Percentiles rank a stretch among this genome's conserved stretches.
Conservation (phyloP, 106 monocot genomes). For the Agapanthus africanus region DNA sequence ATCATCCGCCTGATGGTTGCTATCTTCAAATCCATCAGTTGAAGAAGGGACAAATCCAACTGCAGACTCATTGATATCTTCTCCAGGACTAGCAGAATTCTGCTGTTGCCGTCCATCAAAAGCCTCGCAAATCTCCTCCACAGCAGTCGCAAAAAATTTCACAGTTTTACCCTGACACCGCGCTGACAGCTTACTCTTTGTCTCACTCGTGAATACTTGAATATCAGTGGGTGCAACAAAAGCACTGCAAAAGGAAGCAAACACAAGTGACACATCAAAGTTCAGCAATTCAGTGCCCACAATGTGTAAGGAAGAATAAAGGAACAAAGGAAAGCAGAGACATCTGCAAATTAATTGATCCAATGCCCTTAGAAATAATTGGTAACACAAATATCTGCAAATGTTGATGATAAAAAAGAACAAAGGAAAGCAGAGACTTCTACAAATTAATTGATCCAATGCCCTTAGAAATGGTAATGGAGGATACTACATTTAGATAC, state of each 20-base stretch:
- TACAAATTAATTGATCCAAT: background rate
- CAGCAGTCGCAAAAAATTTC: conserved; percentile 62
- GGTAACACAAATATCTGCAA: too few relatives aligned
- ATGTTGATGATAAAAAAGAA: too few relatives aligned
- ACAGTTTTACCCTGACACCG: conserved; percentile 65
- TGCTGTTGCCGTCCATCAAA: conserved; percentile 54
- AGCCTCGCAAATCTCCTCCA: conserved; percentile 76
- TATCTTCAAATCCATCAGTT: conserved; percentile 16
- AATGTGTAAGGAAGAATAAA: background rate
- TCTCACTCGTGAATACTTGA: conserved; percentile 64
- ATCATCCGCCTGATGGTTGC: conserved; percentile 10
- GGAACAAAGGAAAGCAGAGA: background rate
- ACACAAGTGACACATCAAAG: background rate
- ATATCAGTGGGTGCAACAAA: conserved; percentile 82
- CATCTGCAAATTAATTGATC: background rate
- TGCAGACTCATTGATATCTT: conserved; percentile 6
- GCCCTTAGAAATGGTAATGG: background rate
- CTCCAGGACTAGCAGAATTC: conserved; percentile 13
- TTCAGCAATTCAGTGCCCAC: background rate
- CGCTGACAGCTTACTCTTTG: conserved; percentile 64
- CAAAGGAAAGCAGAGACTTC: background rate
- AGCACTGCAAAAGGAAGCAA: conserved; percentile 52
- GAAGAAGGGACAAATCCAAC: conserved; percentile 12
- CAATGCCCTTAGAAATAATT: too few relatives aligned
- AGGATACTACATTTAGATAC: background rate